Percentiles rank a stretch among this genome's conserved stretches.
Evolutionary conservation across 495 filamentous ascomycete genomes (phyloP).

Genomic region (Trichoderma parareesei): DNA sequence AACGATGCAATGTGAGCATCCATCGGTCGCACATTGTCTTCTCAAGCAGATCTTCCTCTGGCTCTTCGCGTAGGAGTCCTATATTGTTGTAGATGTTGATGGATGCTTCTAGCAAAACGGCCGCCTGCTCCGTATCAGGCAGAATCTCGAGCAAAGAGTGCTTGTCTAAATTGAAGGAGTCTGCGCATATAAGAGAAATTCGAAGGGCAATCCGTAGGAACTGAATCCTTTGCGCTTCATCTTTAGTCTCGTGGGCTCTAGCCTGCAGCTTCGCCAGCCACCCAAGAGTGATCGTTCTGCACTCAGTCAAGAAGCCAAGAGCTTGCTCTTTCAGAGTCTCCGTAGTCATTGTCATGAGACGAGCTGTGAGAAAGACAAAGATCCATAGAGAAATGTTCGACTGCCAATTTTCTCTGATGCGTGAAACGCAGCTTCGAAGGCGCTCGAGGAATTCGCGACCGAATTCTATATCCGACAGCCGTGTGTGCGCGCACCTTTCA

Average conservation of each 20-base stretch:
- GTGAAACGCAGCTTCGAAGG: neutral
- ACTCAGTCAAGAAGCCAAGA: neutral
- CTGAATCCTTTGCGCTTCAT: neutral
- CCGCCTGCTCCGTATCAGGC: conserved; percentile 16
- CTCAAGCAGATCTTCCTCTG: neutral
- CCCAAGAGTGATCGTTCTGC: neutral
- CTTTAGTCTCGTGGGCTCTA: neutral
- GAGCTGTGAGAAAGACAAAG: neutral
- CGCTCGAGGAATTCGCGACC: neutral
- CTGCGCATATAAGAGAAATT: neutral
- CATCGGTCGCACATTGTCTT: neutral
- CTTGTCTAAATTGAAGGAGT: conserved; percentile 28
- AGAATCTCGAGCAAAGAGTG: conserved; percentile 22
- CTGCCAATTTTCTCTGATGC: conserved; percentile 44
- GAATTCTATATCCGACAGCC: neutral
- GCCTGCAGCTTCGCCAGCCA: neutral
- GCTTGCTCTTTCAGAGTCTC: neutral
- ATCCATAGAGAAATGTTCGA: conserved; percentile 15
- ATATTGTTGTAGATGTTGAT: conserved; percentile 27
- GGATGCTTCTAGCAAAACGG: conserved; percentile 30
- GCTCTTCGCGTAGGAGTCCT: no score
- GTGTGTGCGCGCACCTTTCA: neutral
- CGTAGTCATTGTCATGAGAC: neutral
- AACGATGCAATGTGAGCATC: neutral
- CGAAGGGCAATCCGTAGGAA: neutral